These are phyloP conservation scores for Phytophthora uliginosa DNA, from an alignment of 352 stramenopile genomes.

Conservation along the genomic window DNA sequence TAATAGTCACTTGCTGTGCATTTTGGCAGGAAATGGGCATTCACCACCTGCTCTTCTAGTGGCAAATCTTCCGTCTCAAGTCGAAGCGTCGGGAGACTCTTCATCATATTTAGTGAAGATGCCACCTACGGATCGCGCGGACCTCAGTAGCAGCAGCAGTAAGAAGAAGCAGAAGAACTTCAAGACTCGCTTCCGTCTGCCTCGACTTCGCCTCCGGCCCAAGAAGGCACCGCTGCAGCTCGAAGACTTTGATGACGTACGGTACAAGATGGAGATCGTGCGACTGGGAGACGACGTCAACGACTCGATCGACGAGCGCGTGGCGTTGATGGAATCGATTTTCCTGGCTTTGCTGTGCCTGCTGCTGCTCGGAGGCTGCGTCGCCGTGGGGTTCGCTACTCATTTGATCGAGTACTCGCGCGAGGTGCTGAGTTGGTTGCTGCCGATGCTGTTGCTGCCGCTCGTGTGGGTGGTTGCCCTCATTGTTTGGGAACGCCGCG, in stretches of 20 bases:
- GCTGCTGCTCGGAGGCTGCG: conserved; percentile 42
- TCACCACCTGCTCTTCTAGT: conserved; percentile 54
- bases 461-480: conserved; percentile 56
- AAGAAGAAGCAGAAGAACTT: conserved; percentile 5
- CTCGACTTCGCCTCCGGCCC: conserved; percentile 16
- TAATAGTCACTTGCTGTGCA: not conserved
- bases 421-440: conserved; percentile 45
- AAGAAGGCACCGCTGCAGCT: conserved; percentile 41
- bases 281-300: conserved; percentile 30
- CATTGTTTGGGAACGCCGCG: conserved; percentile 54
- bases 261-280: conserved; percentile 73
- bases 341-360: conserved; percentile 41
- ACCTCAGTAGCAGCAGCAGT: conserved; percentile 7
- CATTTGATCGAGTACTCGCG: conserved; percentile 45
- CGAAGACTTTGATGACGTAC: conserved; percentile 77
- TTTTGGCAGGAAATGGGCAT: conserved; percentile 61
- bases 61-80: not conserved
- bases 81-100: conserved; percentile 26
- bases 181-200: conserved; percentile 20
- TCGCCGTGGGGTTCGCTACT: conserved; percentile 48
- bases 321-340: conserved; percentile 43
- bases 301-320: conserved; percentile 11
- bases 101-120: conserved; percentile 2
- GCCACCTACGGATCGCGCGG: conserved; percentile 3
- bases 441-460: conserved; percentile 64